These are phyloP conservation scores for Ophiostoma australiae DNA, from an alignment of 2,329 filamentous ascomycete genomes.

Conservation along the genomic window DNA sequence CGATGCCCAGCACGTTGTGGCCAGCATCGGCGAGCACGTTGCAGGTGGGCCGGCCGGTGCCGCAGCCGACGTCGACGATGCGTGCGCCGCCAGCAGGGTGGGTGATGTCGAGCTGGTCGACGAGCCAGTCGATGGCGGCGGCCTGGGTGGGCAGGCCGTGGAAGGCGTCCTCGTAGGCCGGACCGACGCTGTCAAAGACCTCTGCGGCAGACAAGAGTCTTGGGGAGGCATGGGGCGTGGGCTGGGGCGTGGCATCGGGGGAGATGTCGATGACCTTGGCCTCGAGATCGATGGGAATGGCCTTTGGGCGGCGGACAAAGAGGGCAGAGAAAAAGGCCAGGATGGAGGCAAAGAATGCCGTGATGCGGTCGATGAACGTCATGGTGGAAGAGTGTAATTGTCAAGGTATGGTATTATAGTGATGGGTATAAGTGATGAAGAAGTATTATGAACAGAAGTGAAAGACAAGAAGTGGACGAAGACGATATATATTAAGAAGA, in stretches of 20 bases:
- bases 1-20: conserved; percentile 33
- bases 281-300: background rate
- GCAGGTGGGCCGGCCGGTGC: conserved; percentile 32
- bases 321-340: conserved; percentile 7
- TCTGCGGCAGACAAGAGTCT: conserved; percentile 27
- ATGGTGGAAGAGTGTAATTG: conserved; percentile 3
- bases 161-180: conserved; percentile 32
- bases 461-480: background rate
- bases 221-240: background rate
- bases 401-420: background rate
- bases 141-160: conserved; percentile 28
- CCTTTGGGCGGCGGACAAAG: background rate
- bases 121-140: conserved; percentile 30
- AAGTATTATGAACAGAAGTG: background rate
- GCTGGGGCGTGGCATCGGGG: background rate
- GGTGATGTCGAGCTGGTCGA: conserved; percentile 25
- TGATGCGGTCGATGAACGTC: conserved; percentile 6
- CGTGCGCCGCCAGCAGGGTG: conserved; percentile 17
- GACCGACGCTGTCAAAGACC: conserved; percentile 31
- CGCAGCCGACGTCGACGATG: conserved; percentile 33
- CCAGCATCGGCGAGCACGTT: conserved; percentile 31
- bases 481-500: background rate
- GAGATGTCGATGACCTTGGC: background rate
- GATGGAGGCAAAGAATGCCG: conserved; percentile 14
- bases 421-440: background rate